Evolutionary conservation across 768 basidiomycete species (phyloP), one percentile per base, ranked within the genome.

Genomic region (Boletellus ananiceps): DNA sequence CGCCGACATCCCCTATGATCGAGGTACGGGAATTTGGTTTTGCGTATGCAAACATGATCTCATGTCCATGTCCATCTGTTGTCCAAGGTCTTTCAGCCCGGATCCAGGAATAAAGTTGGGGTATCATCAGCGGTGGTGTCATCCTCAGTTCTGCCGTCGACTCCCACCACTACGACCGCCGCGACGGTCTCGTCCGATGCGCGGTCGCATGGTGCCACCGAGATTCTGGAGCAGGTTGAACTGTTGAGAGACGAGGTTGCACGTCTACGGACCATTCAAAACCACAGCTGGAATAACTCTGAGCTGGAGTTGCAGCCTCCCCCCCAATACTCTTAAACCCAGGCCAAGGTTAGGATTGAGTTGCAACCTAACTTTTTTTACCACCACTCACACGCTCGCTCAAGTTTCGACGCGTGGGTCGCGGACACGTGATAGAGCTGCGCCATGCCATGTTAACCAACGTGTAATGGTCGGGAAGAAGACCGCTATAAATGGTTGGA

Each of bases 211-310:
- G 15, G 18, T 3, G 7, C 25, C 12, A 2, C 42, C 2, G 37
- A 39, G 9, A 15, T 58, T 8, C 5, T 37, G 35, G 49, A 35
- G 25, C 45, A 55, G 19, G 47, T 59, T 4, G 57, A 40, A 3
- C 3, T 19, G 9, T 35, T 58, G 0, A 41, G 44, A 23, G 49
- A 27, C 3, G 57, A 54, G 18, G 52, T 58, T 0, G 49, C 56
- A 12, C 52, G 40, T 19, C 44, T 58, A 7, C 50, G 50, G 7
- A 43, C 18, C 12, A 5, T 31, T 15, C 45, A 46, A 7, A 14
- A 32, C 18, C 18, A 39, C 13, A 13, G 31, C 1, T 11, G 23
- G 23, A 25, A 23, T 34, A 13, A 3, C 8, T 12, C 32, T 8
- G 31, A 9, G 6, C 16, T 29, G 23, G 23, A 25, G 2, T 37